Base-by-base conservation (phyloP, 345 rosid genomes). In the Mercurialis annua region DNA sequence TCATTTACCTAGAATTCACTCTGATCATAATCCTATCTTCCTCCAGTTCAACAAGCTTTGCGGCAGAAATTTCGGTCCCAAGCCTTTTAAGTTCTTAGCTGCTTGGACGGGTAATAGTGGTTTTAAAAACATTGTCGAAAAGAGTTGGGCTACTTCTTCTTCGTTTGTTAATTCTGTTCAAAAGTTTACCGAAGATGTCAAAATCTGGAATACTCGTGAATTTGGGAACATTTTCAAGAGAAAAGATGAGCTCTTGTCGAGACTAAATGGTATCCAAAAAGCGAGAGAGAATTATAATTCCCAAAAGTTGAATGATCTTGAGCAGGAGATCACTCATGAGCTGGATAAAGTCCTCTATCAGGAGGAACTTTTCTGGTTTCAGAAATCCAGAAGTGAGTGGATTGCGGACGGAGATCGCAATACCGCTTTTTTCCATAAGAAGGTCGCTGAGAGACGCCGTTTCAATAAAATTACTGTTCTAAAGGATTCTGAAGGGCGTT, bases 251-350 rank as follows among this genome's bases (percentile, higher is more conserved):
- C 29, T 62, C 0, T 0, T 62, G 21, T 15, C 21, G 0, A 1
- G 36, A 0, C 1, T 64, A 0, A 10, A 2, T 0, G 43, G 46
- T 10, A 51, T 21, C 1, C 38, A 46, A 20, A n/a, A 5, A 3
- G 15, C 26, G 0, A 2, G 29, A 2, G 58, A 20, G 18, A 2
- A 8, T 0, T 1, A 11, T 7, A 1, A 2, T 6, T 27, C 42
- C 5, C 10, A 4, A 0, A 0, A 0, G 5, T 0, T 23, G 0
- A 15, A 0, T 14, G 0, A 29, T 1, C 0, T 16, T 11, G 16
- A 30, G 12, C 31, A n/a, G 8, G 9, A 48, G 0, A 10, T 51
- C 0, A 2, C 7, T 0, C 0, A 8, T 29, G 68, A 64, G 10
- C 29, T 15, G 0, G 31, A 64, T 0, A 2, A 1, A 0, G 26